These are phyloP conservation scores for Diplotaxis tenuifolia DNA, from an alignment of 345 rosid genomes.

Conservation along the genomic window DNA sequence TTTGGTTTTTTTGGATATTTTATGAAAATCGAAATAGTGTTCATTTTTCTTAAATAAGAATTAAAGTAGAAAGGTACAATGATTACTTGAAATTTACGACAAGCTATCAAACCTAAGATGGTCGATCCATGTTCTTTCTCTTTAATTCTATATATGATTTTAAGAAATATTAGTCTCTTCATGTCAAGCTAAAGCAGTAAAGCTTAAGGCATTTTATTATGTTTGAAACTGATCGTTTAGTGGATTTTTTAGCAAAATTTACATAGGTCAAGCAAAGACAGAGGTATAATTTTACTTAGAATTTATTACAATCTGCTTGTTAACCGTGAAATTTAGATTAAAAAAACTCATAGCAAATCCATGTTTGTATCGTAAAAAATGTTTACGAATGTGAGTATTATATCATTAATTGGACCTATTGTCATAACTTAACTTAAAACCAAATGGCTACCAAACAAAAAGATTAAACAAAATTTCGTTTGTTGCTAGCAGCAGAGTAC, in stretches of 20 bases:
- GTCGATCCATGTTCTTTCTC: neutral
- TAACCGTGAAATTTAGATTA: neutral
- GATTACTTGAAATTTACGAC: slow-evolving; percentile 18
- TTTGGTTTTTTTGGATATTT: too few relatives aligned
- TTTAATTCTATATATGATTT: neutral
- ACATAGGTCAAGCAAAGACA: neutral
- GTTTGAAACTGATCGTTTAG: neutral
- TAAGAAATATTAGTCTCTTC: neutral
- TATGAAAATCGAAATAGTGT: neutral
- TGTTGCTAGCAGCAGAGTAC: neutral
- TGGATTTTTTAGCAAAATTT: neutral
- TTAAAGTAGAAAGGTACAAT: slow-evolving; percentile 13
- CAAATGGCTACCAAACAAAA: neutral
- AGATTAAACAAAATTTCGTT: neutral
- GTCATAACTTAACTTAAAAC: neutral
- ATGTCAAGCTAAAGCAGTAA: neutral
- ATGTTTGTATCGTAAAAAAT: neutral
- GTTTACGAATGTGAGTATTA: neutral
- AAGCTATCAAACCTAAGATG: neutral
- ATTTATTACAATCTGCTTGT: neutral
- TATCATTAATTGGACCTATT: neutral
- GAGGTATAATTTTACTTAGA: neutral
- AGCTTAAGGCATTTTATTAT: neutral
- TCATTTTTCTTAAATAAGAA: slow-evolving; percentile 18
- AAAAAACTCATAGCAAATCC: neutral